Base-by-base conservation (phyloP, 805 yeast genomes). In the Babjeviella inositovora region DNA sequence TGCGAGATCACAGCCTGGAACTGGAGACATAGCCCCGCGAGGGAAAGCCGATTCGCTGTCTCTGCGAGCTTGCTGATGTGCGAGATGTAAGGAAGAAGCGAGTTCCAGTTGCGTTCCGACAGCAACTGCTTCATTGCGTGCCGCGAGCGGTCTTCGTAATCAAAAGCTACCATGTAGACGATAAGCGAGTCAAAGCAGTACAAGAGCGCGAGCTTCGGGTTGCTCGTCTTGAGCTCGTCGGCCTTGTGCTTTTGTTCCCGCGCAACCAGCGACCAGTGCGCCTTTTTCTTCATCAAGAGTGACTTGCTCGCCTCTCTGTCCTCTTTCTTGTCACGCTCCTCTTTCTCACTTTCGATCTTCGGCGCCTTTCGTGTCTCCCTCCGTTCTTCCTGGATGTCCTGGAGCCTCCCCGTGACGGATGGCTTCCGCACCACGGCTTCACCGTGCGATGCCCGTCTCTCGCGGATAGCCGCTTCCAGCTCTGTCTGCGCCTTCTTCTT, bases 241-340 rank as follows among this genome's bases (percentile, higher is more conserved):
- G 55, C 40, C 19, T 45, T 48, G 34, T 52, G 58, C 29, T 57
- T 56, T 27, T 49, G 42, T 6, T 33, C 31, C 6, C 52, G 38
- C 1, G 60, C 59, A 9, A 38, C 29, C 11, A 38, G 38, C 11
- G 45, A 32, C 63, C 64, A 58, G 8, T 36, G 30, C 21, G 34
- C 36, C 39, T 45, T 40, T 25, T 39, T 31, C 11, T 32, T 25
- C 23, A 37, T 31, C 18, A 38, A 32, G n/a, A 26, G 29, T 13
- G 32, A 29, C 23, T 35, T 35, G 20, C 30, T 26, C 14, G 34
- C 21, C 19, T 35, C 38, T 10, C 39, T 33, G 27, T 32, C 28
- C 12, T 26, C 28, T 12, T 23, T 12, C 14, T 14, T 23, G 15
- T 11, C 14, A 12, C 14, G 12, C 11, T 10, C 10, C 10, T 25